Conservation (phyloP, 2,329 filamentous ascomycete species). For the Ampelomyces quisqualis region DNA sequence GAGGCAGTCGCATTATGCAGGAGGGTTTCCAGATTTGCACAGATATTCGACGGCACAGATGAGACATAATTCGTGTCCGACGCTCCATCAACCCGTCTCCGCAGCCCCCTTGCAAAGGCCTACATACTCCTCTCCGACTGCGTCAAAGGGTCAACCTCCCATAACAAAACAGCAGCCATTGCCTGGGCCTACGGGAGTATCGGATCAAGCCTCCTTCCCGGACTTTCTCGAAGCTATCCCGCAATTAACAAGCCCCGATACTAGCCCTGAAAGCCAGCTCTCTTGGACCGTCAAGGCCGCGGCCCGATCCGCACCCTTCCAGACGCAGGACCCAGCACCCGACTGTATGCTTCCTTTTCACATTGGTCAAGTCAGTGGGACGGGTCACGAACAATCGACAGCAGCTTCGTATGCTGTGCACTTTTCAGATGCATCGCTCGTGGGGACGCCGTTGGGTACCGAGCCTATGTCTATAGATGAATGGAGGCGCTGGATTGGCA, state of each 20-base stretch:
- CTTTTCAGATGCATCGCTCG: background rate
- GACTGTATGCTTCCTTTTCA: slow-evolving; percentile 6
- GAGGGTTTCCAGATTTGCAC: slow-evolving; percentile 2
- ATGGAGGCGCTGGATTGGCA: slow-evolving; percentile 5
- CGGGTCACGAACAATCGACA: background rate
- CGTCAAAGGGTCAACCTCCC: slow-evolving; percentile 1
- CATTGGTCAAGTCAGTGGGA: background rate
- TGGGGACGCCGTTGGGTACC: background rate
- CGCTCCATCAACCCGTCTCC: slow-evolving; percentile 9
- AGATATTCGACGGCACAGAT: slow-evolving; percentile 6
- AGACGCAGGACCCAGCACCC: slow-evolving; percentile 10
- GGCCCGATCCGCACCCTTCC: slow-evolving; percentile 17
- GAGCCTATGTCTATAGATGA: slow-evolving; percentile 2
- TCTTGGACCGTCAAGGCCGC: slow-evolving; percentile 11
- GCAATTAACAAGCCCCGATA: slow-evolving; percentile 4
- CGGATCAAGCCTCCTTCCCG: slow-evolving; percentile 5
- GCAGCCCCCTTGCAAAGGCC: slow-evolving; percentile 10
- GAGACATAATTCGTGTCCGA: slow-evolving; percentile 25
- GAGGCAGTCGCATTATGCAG: slow-evolving; percentile 1
- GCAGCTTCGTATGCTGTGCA: slow-evolving; percentile 1
- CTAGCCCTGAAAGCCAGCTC: slow-evolving; percentile 13
- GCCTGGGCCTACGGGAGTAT: background rate
- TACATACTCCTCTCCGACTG: slow-evolving; percentile 14
- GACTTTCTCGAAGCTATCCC: slow-evolving; percentile 7
- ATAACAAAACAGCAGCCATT: background rate